Base-by-base conservation (phyloP, 805 yeast genomes). In the Wickerhamiella kurtzmanii region DNA sequence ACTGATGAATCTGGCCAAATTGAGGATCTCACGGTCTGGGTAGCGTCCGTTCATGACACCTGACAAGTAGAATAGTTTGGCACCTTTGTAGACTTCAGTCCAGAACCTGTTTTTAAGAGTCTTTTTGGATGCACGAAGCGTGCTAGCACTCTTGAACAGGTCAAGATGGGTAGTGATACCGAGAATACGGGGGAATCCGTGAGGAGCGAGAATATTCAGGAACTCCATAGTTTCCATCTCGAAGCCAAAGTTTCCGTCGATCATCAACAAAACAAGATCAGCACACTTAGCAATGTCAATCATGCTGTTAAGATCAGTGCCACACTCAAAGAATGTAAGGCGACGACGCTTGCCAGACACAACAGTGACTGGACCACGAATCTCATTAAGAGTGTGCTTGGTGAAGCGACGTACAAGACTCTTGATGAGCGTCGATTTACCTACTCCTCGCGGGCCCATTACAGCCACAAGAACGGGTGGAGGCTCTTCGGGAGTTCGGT, bases 211-310 rank as follows among this genome's bases (percentile, higher is more conserved):
- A 54, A 92, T 76, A 60, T 92, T 94, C 53, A 92, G 71, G 60
- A 92, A 92, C 66, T 92, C 99, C 97, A 92, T 94, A 6, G 98
- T 92, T 66, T 92, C 99, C 99, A 92, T 92, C 69, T 92, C 99
- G 50, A 92, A 78, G 5, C 99, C 99, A 62, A 86, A 92, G 63
- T 92, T 92, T 49, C 98, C 97, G 68, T 92, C 99, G 50, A 92
- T 78, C 73, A 92, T 67, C 50, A 92, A 63, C 43, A 92, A 70
- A 8, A 94, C 95, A 51, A 92, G 71, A 64, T 92, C 99, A 0
- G 97, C 95, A 48, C 88, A 79, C 60, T 92, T 92, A 22, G 97
- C 95, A 36, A 92, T 77, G 66, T 92, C 99, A 39, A 88, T 78
- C 97, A 94, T 92, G 5, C 96, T 80, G 63, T 86, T 88, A 60